phyloP scores from a whole-genome alignment of 306 rosid genomes.

The Prunus kanzakura region DNA sequence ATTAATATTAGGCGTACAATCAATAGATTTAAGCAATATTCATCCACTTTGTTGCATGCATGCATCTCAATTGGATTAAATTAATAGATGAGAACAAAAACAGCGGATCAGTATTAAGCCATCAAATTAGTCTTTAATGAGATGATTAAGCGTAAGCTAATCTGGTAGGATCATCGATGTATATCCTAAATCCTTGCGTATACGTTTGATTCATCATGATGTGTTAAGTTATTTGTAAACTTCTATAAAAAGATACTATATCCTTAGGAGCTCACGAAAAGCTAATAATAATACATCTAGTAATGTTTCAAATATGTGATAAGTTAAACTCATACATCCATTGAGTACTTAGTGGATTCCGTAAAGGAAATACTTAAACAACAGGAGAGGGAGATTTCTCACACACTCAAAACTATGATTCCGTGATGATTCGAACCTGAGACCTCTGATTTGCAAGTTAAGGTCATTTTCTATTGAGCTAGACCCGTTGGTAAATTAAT shows the following conservation, averaged over 20 bases:
- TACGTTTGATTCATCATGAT: not conserved
- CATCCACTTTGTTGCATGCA: not conserved
- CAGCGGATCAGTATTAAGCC: not conserved
- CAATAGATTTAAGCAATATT: no score
- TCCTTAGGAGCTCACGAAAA: not conserved
- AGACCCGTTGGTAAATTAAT: no score
- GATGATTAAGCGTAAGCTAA: not conserved
- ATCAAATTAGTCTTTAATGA: not conserved
- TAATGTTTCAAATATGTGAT: no score
- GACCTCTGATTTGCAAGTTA: no score
- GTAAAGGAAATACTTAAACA: no score
- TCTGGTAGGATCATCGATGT: not conserved
- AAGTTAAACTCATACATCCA: no score
- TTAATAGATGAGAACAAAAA: not conserved
- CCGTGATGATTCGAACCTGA: accelerated
- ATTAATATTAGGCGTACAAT: no score
- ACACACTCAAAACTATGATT: no score
- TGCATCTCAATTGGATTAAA: not conserved
- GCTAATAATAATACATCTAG: not conserved
- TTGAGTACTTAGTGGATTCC: no score
- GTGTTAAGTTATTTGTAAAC: not conserved
- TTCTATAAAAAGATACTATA: not conserved
- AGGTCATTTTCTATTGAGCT: accelerated
- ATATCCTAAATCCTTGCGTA: not conserved
- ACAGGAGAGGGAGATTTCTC: accelerated